Conservation (phyloP, 2,329 filamentous ascomycete species). For the Penicillium sp. region DNA sequence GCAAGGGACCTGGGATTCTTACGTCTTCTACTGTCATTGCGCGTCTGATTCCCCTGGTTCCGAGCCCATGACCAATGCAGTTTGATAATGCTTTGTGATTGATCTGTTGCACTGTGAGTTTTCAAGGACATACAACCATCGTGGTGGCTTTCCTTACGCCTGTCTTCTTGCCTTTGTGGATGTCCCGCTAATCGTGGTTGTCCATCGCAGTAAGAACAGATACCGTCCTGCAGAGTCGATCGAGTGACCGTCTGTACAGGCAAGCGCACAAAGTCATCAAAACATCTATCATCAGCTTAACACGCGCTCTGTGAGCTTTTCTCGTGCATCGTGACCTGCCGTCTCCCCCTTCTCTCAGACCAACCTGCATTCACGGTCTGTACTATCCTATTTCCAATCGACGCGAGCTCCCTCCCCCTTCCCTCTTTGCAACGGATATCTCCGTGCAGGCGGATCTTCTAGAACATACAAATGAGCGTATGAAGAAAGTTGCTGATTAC, state of each 20-base stretch:
- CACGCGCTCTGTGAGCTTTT: no score
- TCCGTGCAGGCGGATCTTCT: no score
- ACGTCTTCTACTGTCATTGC: not conserved
- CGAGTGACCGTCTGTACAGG: not conserved
- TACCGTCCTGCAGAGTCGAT: not conserved
- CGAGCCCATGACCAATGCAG: not conserved
- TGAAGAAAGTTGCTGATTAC: not conserved
- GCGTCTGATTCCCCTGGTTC: not conserved
- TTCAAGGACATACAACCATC: not conserved
- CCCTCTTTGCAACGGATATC: not conserved
- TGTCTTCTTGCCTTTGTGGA: conserved; percentile 21
- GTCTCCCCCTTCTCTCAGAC: not conserved
- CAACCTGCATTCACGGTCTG: not conserved
- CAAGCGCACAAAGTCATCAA: not conserved
- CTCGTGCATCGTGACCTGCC: not conserved
- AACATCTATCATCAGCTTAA: not conserved
- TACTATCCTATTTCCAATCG: not conserved
- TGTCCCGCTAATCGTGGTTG: conserved; percentile 5
- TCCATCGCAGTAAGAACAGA: conserved; percentile 7
- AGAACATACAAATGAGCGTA: not conserved
- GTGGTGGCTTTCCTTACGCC: conserved; percentile 2
- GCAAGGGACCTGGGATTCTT: conserved; percentile 26
- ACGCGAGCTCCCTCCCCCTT: not conserved
- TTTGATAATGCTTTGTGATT: conserved; percentile 6
- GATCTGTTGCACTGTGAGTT: conserved; percentile 1